These are phyloP conservation scores for Kodamaea sp. DNA, from an alignment of 1,139 yeast species.

Conservation along the genomic window DNA sequence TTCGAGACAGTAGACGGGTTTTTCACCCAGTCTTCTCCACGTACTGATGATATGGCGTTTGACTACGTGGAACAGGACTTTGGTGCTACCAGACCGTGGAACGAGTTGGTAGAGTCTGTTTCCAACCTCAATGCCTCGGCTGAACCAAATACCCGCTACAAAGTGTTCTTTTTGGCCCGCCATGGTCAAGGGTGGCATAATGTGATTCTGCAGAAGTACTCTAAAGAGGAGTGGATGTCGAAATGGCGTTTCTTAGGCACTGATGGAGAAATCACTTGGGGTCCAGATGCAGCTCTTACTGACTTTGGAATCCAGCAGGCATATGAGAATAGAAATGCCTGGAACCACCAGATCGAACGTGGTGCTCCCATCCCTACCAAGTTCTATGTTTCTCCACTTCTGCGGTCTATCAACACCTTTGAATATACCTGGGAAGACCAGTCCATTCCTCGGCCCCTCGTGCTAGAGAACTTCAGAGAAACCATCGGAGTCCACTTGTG, in stretches of 20 bases:
- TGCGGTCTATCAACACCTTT: constrained; percentile 61
- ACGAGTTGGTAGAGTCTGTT: constrained; percentile 33
- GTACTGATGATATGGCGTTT: constrained; percentile 50
- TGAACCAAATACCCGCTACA: constrained; percentile 42
- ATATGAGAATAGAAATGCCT: constrained; percentile 42
- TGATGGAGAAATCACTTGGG: constrained; percentile 62
- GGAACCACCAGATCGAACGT: constrained; percentile 42
- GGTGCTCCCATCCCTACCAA: constrained; percentile 57
- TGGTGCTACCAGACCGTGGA: constrained; percentile 53
- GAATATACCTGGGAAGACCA: constrained; percentile 59
- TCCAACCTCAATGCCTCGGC: constrained; percentile 37
- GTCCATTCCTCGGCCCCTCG: constrained; percentile 35
- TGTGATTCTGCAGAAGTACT: constrained; percentile 57
- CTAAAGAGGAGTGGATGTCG: constrained; percentile 56
- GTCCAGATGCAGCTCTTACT: constrained; percentile 69
- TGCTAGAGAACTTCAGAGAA: constrained; percentile 63
- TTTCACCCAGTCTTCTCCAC: constrained; percentile 50
- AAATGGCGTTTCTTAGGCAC: constrained; percentile 60
- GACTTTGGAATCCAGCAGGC: constrained; percentile 53
- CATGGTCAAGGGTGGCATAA: constrained; percentile 84
- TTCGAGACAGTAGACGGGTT: constrained; percentile 50
- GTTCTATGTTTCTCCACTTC: constrained; percentile 65
- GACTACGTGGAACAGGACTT: constrained; percentile 49
- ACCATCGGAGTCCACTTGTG: constrained; percentile 69
- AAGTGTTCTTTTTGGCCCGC: constrained; percentile 62